A percentile compares a stretch with the other conserved stretches of the same genome.
Evolutionary conservation across 345 rosid species (phyloP).

Genomic region (Psidium friedrichsthalianum): DNA sequence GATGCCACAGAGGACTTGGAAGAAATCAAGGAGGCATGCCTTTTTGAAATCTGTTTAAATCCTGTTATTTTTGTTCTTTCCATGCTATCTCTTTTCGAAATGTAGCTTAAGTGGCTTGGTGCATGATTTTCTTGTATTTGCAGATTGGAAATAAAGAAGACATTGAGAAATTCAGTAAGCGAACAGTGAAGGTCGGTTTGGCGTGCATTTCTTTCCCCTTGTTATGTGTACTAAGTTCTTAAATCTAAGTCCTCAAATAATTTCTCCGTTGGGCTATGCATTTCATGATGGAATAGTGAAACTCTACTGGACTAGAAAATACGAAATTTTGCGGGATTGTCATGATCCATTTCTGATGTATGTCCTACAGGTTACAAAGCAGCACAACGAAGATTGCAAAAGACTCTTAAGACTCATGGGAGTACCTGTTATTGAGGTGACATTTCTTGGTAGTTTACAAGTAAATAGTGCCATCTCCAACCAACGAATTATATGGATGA

Average conservation of each 20-base stretch:
- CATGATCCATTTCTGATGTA: not conserved
- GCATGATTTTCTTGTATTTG: not conserved
- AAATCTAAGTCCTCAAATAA: not conserved
- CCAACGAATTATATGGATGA: not conserved
- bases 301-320: not conserved
- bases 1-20: slow-evolving; percentile 80
- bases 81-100: not conserved
- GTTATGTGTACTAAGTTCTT: not conserved
- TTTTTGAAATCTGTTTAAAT: not conserved
- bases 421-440: slow-evolving; percentile 88
- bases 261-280: not conserved
- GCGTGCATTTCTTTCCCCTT: not conserved
- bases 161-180: slow-evolving; percentile 90
- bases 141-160: slow-evolving; percentile 84
- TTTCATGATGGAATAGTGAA: not conserved
- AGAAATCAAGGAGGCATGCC: slow-evolving; percentile 53
- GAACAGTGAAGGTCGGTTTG: slow-evolving; percentile 73
- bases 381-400: slow-evolving; percentile 92
- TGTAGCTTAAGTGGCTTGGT: not conserved
- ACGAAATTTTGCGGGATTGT: not conserved
- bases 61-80: not conserved
- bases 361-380: slow-evolving; percentile 70
- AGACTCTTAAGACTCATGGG: slow-evolving; percentile 86
- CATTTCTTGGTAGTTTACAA: not conserved
- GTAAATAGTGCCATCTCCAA: not conserved